Evolutionary conservation across 2,329 filamentous ascomycete genomes (phyloP).

Genomic region (Balansia obtecta): DNA sequence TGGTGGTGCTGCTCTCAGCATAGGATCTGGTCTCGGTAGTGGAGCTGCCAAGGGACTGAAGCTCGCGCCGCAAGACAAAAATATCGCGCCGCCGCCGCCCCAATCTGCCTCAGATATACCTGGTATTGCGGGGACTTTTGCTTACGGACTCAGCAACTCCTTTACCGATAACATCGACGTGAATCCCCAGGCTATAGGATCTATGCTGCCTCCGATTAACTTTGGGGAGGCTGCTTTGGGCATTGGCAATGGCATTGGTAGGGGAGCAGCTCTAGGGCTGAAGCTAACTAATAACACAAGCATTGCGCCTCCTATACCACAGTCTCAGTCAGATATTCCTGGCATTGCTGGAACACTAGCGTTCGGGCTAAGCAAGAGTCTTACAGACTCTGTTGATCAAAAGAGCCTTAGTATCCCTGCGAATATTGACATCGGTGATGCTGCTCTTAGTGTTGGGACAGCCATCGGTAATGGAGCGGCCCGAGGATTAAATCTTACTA

Average conservation of each 20-base stretch:
- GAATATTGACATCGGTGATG: slow-evolving; percentile 3
- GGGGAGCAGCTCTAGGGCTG: slow-evolving; percentile 5
- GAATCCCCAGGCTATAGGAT: background rate
- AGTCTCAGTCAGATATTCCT: slow-evolving; percentile 3
- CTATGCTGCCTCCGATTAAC: slow-evolving; percentile 1
- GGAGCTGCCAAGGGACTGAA: slow-evolving; percentile 7
- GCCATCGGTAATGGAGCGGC: slow-evolving; percentile 9
- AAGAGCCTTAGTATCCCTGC: background rate
- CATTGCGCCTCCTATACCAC: background rate
- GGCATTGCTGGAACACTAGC: slow-evolving; percentile 2
- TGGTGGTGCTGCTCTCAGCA: slow-evolving; percentile 7
- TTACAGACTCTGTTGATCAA: background rate
- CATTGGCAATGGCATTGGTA: slow-evolving; percentile 5
- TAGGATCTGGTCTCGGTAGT: slow-evolving; percentile 8
- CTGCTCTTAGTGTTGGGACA: slow-evolving; percentile 8
- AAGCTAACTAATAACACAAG: slow-evolving; percentile 4
- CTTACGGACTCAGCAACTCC: slow-evolving; percentile 4
- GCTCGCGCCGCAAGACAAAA: background rate
- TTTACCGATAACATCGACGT: slow-evolving; percentile 2
- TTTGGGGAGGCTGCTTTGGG: background rate
- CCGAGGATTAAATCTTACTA: background rate
- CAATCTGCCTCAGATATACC: slow-evolving; percentile 1
- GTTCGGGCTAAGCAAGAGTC: slow-evolving; percentile 2
- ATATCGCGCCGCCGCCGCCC: background rate
- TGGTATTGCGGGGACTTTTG: slow-evolving; percentile 2